These are phyloP conservation scores for Nakazawaea siamensis DNA, from an alignment of 805 yeast species.

Conservation along the genomic window DNA sequence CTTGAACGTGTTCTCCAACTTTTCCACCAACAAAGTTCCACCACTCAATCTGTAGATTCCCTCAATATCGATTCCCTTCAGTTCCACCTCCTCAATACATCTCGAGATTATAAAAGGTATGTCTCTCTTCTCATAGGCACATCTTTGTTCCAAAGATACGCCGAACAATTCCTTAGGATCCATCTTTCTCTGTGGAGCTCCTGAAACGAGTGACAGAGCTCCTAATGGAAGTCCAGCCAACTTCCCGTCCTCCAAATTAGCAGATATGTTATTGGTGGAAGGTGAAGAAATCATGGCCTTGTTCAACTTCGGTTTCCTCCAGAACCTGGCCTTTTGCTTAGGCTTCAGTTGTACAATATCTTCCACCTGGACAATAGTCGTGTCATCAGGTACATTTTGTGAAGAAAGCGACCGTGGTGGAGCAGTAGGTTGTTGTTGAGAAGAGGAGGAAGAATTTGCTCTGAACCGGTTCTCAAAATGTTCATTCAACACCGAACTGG, in stretches of 20 bases:
- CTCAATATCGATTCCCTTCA: constrained; percentile 65
- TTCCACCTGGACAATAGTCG: constrained; percentile 8
- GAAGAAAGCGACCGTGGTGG: constrained; percentile 1
- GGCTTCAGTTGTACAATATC: constrained; percentile 13
- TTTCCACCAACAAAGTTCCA: constrained; percentile 56
- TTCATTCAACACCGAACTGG: constrained; percentile 12
- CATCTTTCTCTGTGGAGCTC: constrained; percentile 4
- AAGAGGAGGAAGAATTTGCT: neutral
- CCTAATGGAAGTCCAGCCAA: constrained; percentile 8
- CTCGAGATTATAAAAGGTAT: constrained; percentile 67
- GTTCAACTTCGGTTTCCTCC: constrained; percentile 16
- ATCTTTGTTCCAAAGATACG: constrained; percentile 55
- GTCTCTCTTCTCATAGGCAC: constrained; percentile 47
- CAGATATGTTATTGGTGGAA: constrained; percentile 4
- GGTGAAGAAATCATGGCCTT: constrained; percentile 10
- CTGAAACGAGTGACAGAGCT: constrained; percentile 12
- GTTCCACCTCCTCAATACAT: constrained; percentile 73
- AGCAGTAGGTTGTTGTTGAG: constrained; percentile 4
- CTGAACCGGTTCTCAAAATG: constrained; percentile 4
- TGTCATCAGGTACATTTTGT: neutral
- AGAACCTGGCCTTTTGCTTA: constrained; percentile 21
- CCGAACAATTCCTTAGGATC: constrained; percentile 24
- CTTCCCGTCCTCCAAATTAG: constrained; percentile 3
- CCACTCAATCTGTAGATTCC: constrained; percentile 93
- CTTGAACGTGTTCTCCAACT: constrained; percentile 24